Conservation (phyloP, 805 yeast genomes). For the Cyberlindnera samutprakarnensis region DNA sequence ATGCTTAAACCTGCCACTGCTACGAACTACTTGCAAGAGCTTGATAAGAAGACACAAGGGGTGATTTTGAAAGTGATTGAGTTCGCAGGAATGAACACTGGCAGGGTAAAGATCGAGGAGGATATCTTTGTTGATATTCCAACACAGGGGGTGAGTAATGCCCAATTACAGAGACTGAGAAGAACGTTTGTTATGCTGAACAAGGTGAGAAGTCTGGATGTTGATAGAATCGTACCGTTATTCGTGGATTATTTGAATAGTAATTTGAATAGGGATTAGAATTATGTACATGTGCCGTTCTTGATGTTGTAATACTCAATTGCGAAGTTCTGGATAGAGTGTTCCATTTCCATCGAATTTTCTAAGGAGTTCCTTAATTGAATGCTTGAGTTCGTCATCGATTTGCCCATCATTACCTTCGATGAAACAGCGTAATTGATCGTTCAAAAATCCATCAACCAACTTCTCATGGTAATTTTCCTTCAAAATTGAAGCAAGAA, state of each 20-base stretch:
- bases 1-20: conserved; percentile 72
- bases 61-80: conserved; percentile 58
- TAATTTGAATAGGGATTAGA: conserved; percentile 30
- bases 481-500: conserved; percentile 7
- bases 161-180: conserved; percentile 77
- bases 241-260: conserved; percentile 74
- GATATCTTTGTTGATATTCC: conserved; percentile 56
- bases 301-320: no score
- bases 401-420: conserved; percentile 3
- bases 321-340: conserved; percentile 10
- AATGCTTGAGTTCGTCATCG: conserved; percentile 3
- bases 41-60: conserved; percentile 63
- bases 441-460: conserved; percentile 10
- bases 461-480: conserved; percentile 12
- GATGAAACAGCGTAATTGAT: conserved; percentile 6
- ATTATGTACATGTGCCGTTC: no score
- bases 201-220: conserved; percentile 67
- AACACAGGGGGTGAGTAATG: conserved; percentile 47
- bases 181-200: conserved; percentile 79
- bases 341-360: conserved; percentile 10
- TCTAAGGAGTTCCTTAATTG: conserved; percentile 4
- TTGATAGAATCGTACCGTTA: conserved; percentile 56
- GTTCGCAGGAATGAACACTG: conserved; percentile 44
- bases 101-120: conserved; percentile 32
- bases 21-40: conserved; percentile 65